Evolutionary conservation across 129 eudicot genomes (phyloP).

Genomic region (Erigeron canadensis): DNA sequence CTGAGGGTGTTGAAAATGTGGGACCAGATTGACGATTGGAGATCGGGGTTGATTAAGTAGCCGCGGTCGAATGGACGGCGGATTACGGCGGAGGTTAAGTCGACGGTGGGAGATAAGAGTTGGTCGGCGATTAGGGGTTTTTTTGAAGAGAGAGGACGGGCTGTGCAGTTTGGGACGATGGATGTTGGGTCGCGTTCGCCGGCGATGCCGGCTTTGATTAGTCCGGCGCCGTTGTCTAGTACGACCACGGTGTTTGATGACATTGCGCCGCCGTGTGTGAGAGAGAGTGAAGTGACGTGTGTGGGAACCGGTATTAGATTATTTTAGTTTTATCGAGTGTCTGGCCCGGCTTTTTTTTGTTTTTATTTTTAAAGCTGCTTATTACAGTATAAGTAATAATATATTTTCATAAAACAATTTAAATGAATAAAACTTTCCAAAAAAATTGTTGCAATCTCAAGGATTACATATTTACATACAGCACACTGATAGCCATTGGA

Average conservation of each 20-base stretch:
- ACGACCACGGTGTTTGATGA: constrained; percentile 69
- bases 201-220: constrained; percentile 76
- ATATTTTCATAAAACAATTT: too few species aligned
- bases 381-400: too few species aligned
- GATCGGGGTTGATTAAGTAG: constrained; percentile 80
- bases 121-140: constrained; percentile 64
- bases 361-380: too few species aligned
- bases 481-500: too few species aligned
- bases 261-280: constrained; percentile 11
- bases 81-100: constrained; percentile 92
- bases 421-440: too few species aligned
- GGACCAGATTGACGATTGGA: constrained; percentile 82
- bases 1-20: constrained; percentile 71
- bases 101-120: constrained; percentile 56
- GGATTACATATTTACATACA: too few species aligned
- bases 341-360: background rate
- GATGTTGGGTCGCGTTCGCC: constrained; percentile 84
- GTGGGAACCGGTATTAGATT: background rate
- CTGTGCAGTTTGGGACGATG: constrained; percentile 83
- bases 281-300: constrained; percentile 6
- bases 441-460: too few species aligned
- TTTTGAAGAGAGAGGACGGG: constrained; percentile 68
- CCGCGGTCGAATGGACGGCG: constrained; percentile 99
- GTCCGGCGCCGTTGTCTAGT: constrained; percentile 95
- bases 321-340: background rate